These are phyloP conservation scores for Drechslera avenae DNA, from an alignment of 2,329 filamentous ascomycete species.

Conservation along the genomic window DNA sequence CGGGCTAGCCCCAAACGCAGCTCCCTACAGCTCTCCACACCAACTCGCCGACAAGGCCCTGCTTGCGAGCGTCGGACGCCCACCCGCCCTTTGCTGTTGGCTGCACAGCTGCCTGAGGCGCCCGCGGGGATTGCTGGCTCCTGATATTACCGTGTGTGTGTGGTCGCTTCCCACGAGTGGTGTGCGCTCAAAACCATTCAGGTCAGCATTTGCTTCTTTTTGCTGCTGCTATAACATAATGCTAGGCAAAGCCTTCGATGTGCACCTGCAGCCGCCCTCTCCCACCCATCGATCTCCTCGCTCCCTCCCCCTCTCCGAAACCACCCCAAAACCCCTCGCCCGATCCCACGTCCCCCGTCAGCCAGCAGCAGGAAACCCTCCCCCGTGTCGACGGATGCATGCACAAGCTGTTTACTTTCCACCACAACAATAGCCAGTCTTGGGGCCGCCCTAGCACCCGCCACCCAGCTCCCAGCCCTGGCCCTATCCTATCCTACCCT, in stretches of 20 bases:
- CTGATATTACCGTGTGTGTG: slow-evolving; percentile 1
- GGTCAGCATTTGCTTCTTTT: slow-evolving; percentile 13
- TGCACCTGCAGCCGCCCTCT: not conserved
- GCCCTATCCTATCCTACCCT: too few species aligned
- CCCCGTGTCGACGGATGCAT: slow-evolving; percentile 1
- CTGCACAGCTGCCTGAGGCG: not conserved
- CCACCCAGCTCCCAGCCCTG: slow-evolving; percentile 12
- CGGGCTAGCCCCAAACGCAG: slow-evolving; percentile 9
- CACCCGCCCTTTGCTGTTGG: slow-evolving; percentile 1
- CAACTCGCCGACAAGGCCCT: slow-evolving; percentile 9
- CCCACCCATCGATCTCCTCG: not conserved
- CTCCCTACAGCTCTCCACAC: not conserved
- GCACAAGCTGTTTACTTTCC: slow-evolving; percentile 14
- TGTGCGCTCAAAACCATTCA: not conserved
- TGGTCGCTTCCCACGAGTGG: not conserved
- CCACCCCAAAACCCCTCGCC: not conserved
- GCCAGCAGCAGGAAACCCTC: not conserved
- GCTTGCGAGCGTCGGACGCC: not conserved
- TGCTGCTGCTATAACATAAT: slow-evolving; percentile 6
- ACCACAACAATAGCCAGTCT: slow-evolving; percentile 13
- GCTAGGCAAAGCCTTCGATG: slow-evolving; percentile 7
- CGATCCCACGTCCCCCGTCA: not conserved
- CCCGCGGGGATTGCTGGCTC: slow-evolving; percentile 2
- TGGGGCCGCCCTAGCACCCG: slow-evolving; percentile 9
- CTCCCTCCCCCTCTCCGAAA: not conserved